phyloP scores from a whole-genome alignment of 148 eudicot genomes.

The Amaranthus hypochondriacus region DNA sequence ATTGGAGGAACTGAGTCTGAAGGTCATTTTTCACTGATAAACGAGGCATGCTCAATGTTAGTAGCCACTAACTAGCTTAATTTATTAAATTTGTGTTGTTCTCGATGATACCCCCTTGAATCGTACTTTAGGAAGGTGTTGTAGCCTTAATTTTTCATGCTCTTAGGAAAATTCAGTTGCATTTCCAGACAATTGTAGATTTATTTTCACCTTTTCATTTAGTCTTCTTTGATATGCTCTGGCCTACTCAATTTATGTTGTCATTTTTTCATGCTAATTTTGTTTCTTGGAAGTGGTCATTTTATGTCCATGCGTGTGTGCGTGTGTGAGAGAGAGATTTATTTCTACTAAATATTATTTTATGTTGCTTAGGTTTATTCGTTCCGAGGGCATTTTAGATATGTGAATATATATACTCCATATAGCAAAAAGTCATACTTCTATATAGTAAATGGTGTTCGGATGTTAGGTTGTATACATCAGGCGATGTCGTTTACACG shows the following conservation, averaged over 20 bases:
- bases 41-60: constrained; percentile 96
- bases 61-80: constrained; percentile 41
- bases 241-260: background rate
- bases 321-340: background rate
- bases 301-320: background rate
- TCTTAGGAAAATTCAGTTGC: background rate
- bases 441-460: background rate
- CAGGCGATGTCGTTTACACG: no score
- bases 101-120: background rate
- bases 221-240: background rate
- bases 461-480: background rate
- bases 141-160: background rate
- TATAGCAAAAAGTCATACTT: background rate
- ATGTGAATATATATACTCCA: background rate
- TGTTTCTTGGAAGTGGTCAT: background rate
- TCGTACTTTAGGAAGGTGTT: background rate
- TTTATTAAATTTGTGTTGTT: background rate
- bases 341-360: background rate
- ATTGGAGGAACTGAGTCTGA: constrained; percentile 85
- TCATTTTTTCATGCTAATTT: background rate
- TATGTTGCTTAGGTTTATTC: no score
- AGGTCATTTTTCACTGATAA: constrained; percentile 89
- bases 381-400: background rate
- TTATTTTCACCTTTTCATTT: background rate
- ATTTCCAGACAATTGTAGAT: background rate